phyloP scores from a whole-genome alignment of 805 yeast species.

The Cyberlindnera xylosilytica region DNA sequence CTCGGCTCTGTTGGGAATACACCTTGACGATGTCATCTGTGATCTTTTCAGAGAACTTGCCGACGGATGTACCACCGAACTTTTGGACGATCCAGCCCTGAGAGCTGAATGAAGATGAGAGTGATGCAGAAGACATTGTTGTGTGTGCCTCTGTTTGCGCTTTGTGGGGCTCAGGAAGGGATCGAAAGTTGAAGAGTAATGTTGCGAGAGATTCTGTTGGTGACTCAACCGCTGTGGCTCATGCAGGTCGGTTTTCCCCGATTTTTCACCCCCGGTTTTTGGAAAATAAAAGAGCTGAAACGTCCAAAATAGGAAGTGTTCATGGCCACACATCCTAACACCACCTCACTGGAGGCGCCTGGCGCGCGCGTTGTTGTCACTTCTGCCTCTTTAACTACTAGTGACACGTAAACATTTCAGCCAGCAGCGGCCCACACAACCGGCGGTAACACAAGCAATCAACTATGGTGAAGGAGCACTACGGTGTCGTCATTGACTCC shows the following conservation, averaged over 20 bases:
- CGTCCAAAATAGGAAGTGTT: too few relatives aligned
- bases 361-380: too few relatives aligned
- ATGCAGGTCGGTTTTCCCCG: neutral
- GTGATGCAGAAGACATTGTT: constrained; percentile 19
- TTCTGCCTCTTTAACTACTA: too few relatives aligned
- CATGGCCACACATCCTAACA: neutral
- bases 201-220: neutral
- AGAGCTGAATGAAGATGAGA: constrained; percentile 15
- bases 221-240: constrained; percentile 2
- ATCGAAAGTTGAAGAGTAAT: neutral
- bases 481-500: constrained; percentile 90
- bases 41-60: constrained; percentile 85
- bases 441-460: neutral
- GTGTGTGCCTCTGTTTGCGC: neutral
- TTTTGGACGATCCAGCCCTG: constrained; percentile 80
- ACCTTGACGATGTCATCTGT: constrained; percentile 79
- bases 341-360: too few relatives aligned
- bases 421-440: too few relatives aligned
- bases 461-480: constrained; percentile 32
- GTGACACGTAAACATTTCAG: too few relatives aligned
- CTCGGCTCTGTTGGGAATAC: constrained; percentile 57
- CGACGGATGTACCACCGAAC: constrained; percentile 97
- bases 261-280: constrained; percentile 4
- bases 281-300: too few relatives aligned
- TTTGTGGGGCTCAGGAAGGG: neutral